phyloP scores from a whole-genome alignment of 2,329 filamentous ascomycete species.

The Davidsoniella neocaledoniae region DNA sequence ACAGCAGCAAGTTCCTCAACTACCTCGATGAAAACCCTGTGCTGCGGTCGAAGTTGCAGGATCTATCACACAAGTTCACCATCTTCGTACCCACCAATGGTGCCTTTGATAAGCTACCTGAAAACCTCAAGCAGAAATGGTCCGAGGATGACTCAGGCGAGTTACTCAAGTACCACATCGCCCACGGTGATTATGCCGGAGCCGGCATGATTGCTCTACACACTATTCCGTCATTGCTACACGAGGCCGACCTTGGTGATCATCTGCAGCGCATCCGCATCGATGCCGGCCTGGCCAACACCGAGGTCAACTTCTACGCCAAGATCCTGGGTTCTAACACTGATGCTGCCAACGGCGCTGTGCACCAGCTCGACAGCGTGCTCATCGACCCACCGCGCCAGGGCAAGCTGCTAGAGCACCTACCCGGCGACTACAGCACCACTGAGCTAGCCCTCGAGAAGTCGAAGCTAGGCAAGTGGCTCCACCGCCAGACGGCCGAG shows the following conservation, averaged over 20 bases:
- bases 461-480: constrained; percentile 49
- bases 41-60: constrained; percentile 57
- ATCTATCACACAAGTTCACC: constrained; percentile 55
- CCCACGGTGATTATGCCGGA: constrained; percentile 48
- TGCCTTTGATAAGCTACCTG: constrained; percentile 50
- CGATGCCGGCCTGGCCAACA: constrained; percentile 42
- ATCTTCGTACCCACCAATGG: constrained; percentile 64
- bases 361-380: constrained; percentile 60
- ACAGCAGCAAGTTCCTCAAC: constrained; percentile 5
- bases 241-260: constrained; percentile 41
- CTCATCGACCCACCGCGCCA: constrained; percentile 59
- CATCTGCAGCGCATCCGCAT: constrained; percentile 58
- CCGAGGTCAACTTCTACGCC: constrained; percentile 63
- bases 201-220: constrained; percentile 48
- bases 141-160: constrained; percentile 35
- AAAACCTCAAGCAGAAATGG: constrained; percentile 19
- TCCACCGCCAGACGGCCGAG: constrained; percentile 34
- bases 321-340: constrained; percentile 54
- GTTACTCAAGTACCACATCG: constrained; percentile 55
- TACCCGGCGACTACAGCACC: constrained; percentile 65
- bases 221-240: constrained; percentile 55
- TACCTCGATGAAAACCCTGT: constrained; percentile 44
- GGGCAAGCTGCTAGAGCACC: constrained; percentile 36
- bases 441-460: constrained; percentile 57
- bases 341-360: constrained; percentile 52